Evolutionary conservation across 2,329 filamentous ascomycete species (phyloP), one percentile per base, ranked within the genome.

Genomic region (Escovopsis sp.): DNA sequence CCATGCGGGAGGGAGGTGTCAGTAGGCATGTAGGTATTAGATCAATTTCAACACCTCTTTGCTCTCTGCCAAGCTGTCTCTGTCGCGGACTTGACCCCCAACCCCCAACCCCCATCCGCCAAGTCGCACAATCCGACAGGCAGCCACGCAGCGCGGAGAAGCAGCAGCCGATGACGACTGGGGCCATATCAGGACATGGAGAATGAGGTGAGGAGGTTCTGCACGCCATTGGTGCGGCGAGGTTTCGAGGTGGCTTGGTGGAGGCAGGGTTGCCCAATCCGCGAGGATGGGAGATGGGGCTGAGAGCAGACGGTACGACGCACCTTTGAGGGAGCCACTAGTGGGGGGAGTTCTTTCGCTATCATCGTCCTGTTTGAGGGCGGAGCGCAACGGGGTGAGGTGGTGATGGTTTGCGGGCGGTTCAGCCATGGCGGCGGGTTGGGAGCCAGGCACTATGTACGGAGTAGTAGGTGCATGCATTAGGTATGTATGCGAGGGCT

Each of bases 281-380:
- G 13, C 33, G 16, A 35, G 33, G n/a, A 8, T 8, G 27, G 13
- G 15, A 20, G 34, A 36, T 16, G 33, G 13, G 13, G 13, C 13
- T 35, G 33, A 35, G 13, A 35, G 8, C 3, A 10, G 33, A 16
- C 15, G 13, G 33, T 35, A 35, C 9, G 33, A 64, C 64, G 45
- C 53, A 70, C 66, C 66, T 65, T 70, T 70, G 35, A 58, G 50
- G 32, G 60, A 55, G 39, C 58, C 57, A 45, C 56, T 61, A 32
- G 59, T 51, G 10, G 64, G 57, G 16, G 54, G 53, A 3, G 58
- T 55, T 44, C 53, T 57, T 37, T 64, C 60, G 38, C 38, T 50
- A 37, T 68, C 65, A 39, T 65, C 62, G 27, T 70, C 66, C 12
- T 49, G 52, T 52, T 68, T 70, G 48, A 68, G 53, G 20, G 62